Conservation (phyloP, 2,329 filamentous ascomycete species). For the Cytospora piceicola region DNA sequence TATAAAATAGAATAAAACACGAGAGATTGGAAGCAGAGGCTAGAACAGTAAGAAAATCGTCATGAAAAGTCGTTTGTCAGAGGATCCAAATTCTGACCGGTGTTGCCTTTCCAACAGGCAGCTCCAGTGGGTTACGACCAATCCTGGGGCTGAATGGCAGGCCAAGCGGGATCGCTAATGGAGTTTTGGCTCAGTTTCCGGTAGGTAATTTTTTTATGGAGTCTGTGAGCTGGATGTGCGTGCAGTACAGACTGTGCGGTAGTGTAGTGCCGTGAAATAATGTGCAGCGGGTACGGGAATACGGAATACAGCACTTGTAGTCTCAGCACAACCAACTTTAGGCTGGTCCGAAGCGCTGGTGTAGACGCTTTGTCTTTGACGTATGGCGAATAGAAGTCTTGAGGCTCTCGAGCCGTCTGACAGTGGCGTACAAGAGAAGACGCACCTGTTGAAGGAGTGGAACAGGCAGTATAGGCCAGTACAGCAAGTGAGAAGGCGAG, state of each 20-base stretch:
- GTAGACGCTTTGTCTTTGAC: slow-evolving; percentile 26
- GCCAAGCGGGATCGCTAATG: slow-evolving; percentile 30
- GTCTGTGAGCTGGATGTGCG: slow-evolving; percentile 30
- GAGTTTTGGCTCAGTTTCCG: slow-evolving; percentile 28
- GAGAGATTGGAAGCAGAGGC: slow-evolving; percentile 16
- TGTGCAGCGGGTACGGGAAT: slow-evolving; percentile 21
- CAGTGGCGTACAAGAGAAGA: slow-evolving; percentile 23
- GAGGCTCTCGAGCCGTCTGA: slow-evolving; percentile 22
- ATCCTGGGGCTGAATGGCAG: slow-evolving; percentile 30
- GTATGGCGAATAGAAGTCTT: slow-evolving; percentile 25
- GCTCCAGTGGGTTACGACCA: slow-evolving; percentile 29
- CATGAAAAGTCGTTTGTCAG: slow-evolving; percentile 29
- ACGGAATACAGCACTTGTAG: neutral
- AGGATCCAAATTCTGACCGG: slow-evolving; percentile 25
- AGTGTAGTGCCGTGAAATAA: slow-evolving; percentile 22
- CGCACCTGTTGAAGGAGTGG: slow-evolving; percentile 18
- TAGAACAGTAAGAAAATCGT: slow-evolving; percentile 30
- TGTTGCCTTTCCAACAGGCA: slow-evolving; percentile 32
- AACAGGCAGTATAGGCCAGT: slow-evolving; percentile 8
- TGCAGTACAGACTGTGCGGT: slow-evolving; percentile 28
- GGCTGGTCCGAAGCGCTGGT: slow-evolving; percentile 29
- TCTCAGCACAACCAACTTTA: slow-evolving; percentile 19
- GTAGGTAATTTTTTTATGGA: slow-evolving; percentile 30
- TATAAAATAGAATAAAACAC: slow-evolving; percentile 2
- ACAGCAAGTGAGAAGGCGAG: slow-evolving; percentile 6